Conservation (phyloP, 2,329 filamentous ascomycete species). For the Penicillium rolfsii region DNA sequence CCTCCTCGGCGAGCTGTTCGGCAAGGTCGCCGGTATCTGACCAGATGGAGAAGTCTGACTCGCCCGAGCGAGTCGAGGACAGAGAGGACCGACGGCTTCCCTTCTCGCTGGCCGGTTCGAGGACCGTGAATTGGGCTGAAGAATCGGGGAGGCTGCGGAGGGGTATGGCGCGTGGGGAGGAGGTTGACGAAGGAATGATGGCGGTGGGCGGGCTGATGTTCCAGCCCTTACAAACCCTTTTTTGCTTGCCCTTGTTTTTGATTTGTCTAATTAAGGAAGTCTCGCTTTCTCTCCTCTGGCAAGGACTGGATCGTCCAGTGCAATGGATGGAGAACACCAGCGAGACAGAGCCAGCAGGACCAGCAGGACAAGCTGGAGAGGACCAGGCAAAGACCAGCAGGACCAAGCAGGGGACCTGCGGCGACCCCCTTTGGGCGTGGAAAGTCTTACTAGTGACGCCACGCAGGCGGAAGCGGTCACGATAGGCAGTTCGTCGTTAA, state of each 20-base stretch:
- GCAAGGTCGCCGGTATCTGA: constrained; percentile 93
- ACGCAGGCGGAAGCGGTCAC: constrained; percentile 19
- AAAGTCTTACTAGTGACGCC: constrained; percentile 17
- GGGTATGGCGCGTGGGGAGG: constrained; percentile 72
- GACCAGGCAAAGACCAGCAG: background rate
- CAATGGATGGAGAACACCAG: background rate
- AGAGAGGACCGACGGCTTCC: constrained; percentile 57
- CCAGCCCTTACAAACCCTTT: constrained; percentile 2
- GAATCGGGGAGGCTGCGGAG: constrained; percentile 68
- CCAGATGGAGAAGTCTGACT: constrained; percentile 79
- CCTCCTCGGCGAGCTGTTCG: constrained; percentile 84
- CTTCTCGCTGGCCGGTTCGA: constrained; percentile 52
- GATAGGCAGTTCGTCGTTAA: constrained; percentile 17
- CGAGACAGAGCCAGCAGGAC: constrained; percentile 1
- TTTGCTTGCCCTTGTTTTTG: background rate
- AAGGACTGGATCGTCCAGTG: constrained; percentile 1
- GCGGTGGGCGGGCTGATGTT: constrained; percentile 73
- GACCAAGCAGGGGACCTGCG: constrained; percentile 3
- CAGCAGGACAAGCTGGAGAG: background rate
- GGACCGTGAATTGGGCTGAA: constrained; percentile 38
- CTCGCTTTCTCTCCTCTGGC: background rate
- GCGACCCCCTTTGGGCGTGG: constrained; percentile 8
- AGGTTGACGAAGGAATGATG: constrained; percentile 82
- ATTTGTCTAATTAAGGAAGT: background rate
- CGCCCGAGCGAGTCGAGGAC: constrained; percentile 55